Base-by-base conservation (phyloP, 2,329 filamentous ascomycete genomes). In the Gaeumannomyces sp. region DNA sequence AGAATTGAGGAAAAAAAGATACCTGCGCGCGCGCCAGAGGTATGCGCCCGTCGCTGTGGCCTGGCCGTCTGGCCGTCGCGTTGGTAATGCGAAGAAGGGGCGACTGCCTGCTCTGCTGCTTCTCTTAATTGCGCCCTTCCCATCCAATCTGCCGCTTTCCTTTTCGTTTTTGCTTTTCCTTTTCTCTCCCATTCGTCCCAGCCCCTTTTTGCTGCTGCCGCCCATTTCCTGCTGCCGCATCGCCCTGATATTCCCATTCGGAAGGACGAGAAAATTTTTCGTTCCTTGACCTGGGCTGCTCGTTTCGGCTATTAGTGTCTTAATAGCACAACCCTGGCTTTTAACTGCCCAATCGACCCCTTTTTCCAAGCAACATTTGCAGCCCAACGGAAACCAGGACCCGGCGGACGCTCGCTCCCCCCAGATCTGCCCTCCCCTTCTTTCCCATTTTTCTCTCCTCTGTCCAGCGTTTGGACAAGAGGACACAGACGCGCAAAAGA, bases 241-340 rank as follows among this genome's bases (percentile, higher is more conserved):
- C 45, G 45, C 45, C n/a, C 22, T 53, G 45, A 53, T 53, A n/a
- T 45, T 45, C 38, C 16, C 38, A 53, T 53, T 5, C 45, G n/a
- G 19, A 53, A 53, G 22, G 45, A n/a, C 45, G 45, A 53, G 45
- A 53, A 53, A 53, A n/a, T 3, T 53, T 53, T 53, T 53, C 45
- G 45, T n/a, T 50, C 45, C 45, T 53, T 22, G 10, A 1, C 19
- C 22, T 22, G 45, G 33, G 45, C 10, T 53, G 45, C 45, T 53
- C 45, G 45, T 53, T 53, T 53, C 45, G 45, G 45, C 45, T 53
- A 53, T 53, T 53, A 53, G 45, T 53, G 45, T 53, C n/a, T 53
- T 53, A 53, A 53, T 53, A 53, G 45, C 45, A 53, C 19, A 8
- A 53, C 45, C 45, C 45, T 53, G 22, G 45, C 45, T n/a, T 53